phyloP scores from a whole-genome alignment of 306 rosid genomes.

The Cucumis hystrix region DNA sequence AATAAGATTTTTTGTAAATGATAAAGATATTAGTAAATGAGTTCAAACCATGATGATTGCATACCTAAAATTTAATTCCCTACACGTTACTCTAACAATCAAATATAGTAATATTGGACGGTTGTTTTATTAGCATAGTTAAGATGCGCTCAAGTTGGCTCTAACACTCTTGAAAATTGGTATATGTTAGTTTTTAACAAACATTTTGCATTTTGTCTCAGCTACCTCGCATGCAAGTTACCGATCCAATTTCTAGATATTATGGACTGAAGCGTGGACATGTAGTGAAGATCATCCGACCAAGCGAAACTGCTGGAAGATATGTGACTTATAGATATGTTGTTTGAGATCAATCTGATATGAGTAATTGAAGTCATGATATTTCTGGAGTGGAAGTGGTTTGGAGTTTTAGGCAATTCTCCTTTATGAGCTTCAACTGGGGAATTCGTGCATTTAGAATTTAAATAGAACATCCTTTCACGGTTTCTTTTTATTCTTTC shows the following conservation, averaged over 20 bases:
- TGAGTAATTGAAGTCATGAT: neutral
- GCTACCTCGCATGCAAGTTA: constrained; percentile 78
- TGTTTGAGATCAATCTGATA: constrained; percentile 16
- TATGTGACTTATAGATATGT: constrained; percentile 73
- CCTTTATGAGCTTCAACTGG: neutral
- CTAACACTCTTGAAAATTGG: neutral
- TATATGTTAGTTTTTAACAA: neutral
- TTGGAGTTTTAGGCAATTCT: neutral
- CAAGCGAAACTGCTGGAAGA: constrained; percentile 83
- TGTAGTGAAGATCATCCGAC: constrained; percentile 71
- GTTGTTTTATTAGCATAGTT: no score
- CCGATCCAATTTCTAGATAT: constrained; percentile 78
- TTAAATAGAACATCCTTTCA: no score
- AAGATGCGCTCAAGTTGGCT: no score
- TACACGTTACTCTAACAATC: no score
- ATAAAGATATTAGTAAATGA: no score
- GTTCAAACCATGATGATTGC: no score
- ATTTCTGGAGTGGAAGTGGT: neutral
- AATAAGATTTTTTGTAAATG: no score
- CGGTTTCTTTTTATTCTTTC: no score
- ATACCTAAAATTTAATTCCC: no score
- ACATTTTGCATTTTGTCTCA: constrained; percentile 11
- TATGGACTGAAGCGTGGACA: constrained; percentile 84
- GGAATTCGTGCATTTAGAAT: no score
- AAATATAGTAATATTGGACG: no score